These are phyloP conservation scores for Gaeumannomyces sp. DNA, from an alignment of 2,329 filamentous ascomycete species.

Conservation along the genomic window DNA sequence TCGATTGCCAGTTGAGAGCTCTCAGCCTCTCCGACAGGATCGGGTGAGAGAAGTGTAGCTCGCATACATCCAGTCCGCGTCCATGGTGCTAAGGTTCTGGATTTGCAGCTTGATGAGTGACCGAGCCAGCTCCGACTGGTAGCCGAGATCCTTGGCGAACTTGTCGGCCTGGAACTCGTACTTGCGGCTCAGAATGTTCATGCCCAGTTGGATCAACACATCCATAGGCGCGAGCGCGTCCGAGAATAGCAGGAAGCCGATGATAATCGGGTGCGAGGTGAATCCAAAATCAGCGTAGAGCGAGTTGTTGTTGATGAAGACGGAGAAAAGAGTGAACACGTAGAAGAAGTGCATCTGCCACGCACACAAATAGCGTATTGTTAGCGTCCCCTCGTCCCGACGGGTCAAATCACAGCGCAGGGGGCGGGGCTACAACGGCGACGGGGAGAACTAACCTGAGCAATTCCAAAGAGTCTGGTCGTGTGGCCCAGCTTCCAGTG, in stretches of 20 bases:
- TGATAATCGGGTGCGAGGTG: constrained; percentile 80
- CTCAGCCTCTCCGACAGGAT: constrained; percentile 90
- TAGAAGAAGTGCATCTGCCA: constrained; percentile 87
- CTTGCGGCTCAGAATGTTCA: constrained; percentile 91
- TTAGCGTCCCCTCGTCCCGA: constrained; percentile 20
- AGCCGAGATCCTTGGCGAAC: constrained; percentile 82
- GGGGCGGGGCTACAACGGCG: neutral
- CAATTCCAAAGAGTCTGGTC: constrained; percentile 81
- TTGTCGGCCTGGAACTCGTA: constrained; percentile 96
- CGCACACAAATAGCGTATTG: constrained; percentile 13
- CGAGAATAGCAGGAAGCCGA: constrained; percentile 96
- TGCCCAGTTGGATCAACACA: constrained; percentile 84
- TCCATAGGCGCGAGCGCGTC: constrained; percentile 94
- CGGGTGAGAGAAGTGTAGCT: constrained; percentile 98
- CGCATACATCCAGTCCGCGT: constrained; percentile 96
- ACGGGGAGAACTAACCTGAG: constrained; percentile 52
- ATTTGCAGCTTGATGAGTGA: constrained; percentile 97
- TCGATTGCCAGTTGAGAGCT: constrained; percentile 80
- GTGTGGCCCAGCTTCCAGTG: constrained; percentile 98
- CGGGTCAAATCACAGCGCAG: neutral
- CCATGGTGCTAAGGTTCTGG: constrained; percentile 97
- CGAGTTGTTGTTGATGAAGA: constrained; percentile 92
- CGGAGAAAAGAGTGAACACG: constrained; percentile 92
- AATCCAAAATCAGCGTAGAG: constrained; percentile 92
- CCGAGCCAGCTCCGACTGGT: constrained; percentile 72